These are phyloP conservation scores for Suhomyces bribrorum DNA, from an alignment of 1,139 yeast species.

Conservation along the genomic window DNA sequence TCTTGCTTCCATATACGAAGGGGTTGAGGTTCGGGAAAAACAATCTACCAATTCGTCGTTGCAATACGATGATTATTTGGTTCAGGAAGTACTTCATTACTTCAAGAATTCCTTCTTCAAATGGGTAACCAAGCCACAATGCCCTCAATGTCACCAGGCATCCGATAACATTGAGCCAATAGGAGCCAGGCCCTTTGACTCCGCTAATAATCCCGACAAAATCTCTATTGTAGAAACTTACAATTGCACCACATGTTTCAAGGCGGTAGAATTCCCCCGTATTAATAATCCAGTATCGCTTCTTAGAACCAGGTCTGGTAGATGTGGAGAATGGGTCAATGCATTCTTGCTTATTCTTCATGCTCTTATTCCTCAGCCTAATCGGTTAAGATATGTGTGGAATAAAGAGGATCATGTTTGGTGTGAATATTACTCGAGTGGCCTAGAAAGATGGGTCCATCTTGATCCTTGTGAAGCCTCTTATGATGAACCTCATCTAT, in stretches of 20 bases:
- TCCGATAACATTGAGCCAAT: conserved; percentile 33
- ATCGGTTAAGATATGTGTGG: conserved; percentile 65
- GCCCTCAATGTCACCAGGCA: conserved; percentile 52
- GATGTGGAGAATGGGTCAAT: conserved; percentile 97
- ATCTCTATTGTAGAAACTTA: conserved; percentile 57
- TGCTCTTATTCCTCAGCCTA: conserved; percentile 34
- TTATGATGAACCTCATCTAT: conserved; percentile 76
- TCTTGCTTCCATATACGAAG: conserved; percentile 35
- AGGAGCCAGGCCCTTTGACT: conserved; percentile 26
- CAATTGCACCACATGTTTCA: conserved; percentile 54
- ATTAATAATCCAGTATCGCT: conserved; percentile 68
- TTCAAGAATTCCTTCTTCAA: conserved; percentile 77
- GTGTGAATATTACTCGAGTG: conserved; percentile 81
- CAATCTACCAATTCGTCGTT: conserved; percentile 19
- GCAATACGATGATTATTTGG: conserved; percentile 69
- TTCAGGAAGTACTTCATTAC: conserved; percentile 68
- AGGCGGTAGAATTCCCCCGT: conserved; percentile 64
- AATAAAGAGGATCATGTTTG: conserved; percentile 94
- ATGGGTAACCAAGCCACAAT: conserved; percentile 78
- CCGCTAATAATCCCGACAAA: conserved; percentile 30
- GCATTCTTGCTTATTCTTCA: conserved; percentile 71
- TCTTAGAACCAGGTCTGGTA: conserved; percentile 62
- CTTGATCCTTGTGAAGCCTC: conserved; percentile 87
- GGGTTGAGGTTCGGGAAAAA: conserved; percentile 31
- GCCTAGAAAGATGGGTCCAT: conserved; percentile 75